Conservation (phyloP, 345 rosid species). For the Leavenworthia alabamica region DNA sequence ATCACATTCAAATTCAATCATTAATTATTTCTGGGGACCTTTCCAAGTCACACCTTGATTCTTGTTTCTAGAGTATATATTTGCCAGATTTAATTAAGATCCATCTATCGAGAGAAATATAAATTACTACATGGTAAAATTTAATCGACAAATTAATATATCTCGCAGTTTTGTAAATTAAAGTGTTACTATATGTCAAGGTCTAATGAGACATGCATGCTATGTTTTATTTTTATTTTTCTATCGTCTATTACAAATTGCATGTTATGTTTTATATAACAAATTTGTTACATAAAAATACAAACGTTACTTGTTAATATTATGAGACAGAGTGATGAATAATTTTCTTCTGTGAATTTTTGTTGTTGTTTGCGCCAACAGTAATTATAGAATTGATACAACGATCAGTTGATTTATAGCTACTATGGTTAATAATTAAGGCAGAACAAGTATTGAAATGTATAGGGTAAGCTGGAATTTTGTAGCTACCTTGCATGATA, state of each 20-base stretch:
- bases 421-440: background rate
- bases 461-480: background rate
- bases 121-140: background rate
- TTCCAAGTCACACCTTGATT: background rate
- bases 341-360: background rate
- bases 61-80: background rate
- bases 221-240: too few species aligned
- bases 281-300: too few species aligned
- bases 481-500: slow-evolving; percentile 9
- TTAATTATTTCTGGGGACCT: background rate
- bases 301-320: background rate
- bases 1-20: background rate
- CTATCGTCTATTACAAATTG: too few species aligned
- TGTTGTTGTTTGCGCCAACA: background rate
- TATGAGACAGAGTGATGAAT: background rate
- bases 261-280: background rate
- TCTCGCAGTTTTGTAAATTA: background rate
- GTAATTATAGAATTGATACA: background rate
- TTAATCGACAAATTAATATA: background rate
- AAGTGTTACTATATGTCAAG: background rate
- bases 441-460: background rate
- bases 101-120: background rate
- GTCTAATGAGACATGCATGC: background rate
- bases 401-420: background rate
- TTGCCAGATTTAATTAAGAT: background rate